phyloP scores from a whole-genome alignment of 371 early-diverging fungal species.

The Lichtheimia ornata region DNA sequence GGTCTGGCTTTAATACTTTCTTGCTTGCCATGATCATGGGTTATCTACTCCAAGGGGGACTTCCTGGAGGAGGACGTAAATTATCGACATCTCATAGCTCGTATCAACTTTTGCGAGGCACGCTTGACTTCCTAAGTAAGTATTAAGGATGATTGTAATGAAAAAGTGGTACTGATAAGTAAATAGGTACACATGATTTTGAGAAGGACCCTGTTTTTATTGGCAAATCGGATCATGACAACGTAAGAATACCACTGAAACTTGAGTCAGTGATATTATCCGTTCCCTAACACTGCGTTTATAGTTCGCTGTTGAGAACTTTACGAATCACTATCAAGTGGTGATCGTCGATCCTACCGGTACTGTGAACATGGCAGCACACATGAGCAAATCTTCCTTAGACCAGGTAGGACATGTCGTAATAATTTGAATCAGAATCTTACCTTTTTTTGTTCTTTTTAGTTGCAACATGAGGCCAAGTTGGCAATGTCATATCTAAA shows the following conservation, averaged over 20 bases:
- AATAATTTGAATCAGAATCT: neutral
- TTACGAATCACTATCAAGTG: constrained; percentile 67
- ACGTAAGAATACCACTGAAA: constrained; percentile 15
- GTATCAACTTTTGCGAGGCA: constrained; percentile 83
- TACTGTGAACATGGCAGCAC: constrained; percentile 76
- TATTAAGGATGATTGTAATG: neutral
- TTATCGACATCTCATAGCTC: constrained; percentile 76
- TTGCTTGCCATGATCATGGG: constrained; percentile 84
- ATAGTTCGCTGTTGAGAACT: constrained; percentile 63
- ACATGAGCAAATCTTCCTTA: constrained; percentile 57
- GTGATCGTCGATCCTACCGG: constrained; percentile 88
- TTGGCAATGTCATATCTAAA: constrained; percentile 64
- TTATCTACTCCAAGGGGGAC: constrained; percentile 74
- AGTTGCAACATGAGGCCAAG: constrained; percentile 67
- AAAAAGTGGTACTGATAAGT: neutral
- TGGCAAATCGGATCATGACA: constrained; percentile 45
- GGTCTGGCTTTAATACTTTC: constrained; percentile 71
- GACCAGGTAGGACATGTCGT: constrained; percentile 39
- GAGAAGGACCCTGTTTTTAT: constrained; percentile 69
- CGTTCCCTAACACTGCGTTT: neutral
- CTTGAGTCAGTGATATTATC: neutral
- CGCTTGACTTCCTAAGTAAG: constrained; percentile 78
- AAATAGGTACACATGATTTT: constrained; percentile 72
- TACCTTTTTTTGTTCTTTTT: too few species aligned
- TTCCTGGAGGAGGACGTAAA: constrained; percentile 57